Evolutionary conservation across 805 yeast genomes (phyloP), one percentile per base, ranked within the genome.

Genomic region (Hanseniaspora mollemarum): DNA sequence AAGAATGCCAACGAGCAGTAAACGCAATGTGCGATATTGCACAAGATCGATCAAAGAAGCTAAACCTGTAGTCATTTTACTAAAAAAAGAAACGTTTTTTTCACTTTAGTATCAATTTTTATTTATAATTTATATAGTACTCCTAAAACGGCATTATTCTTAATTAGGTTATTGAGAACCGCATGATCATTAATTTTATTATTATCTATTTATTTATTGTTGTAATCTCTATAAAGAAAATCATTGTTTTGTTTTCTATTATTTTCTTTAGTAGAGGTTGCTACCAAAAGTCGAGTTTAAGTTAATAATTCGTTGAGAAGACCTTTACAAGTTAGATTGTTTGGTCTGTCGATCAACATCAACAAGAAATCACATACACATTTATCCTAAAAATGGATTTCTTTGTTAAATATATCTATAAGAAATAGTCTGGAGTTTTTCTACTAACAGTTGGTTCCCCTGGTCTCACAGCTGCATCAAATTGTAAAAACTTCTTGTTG

Each of bases 361-460:
- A n/a, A n/a, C n/a, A n/a, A n/a, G n/a, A n/a, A n/a, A n/a, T n/a
- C n/a, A n/a, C n/a, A n/a, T n/a, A n/a, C n/a, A n/a, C n/a, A n/a
- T n/a, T n/a, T n/a, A n/a, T n/a, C n/a, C n/a, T n/a, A n/a, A n/a
- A n/a, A n/a, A n/a, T n/a, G n/a, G n/a, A n/a, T n/a, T n/a, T n/a
- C n/a, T n/a, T n/a, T n/a, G n/a, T 32, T n/a, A 28, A 8, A 28
- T 26, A 45, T 36, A 29, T 51, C 74, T 71, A 85, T 67, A 87
- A 76, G 76, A 90, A 90, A 68, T 90, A 90, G 69, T 90, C 97
- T 13, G 98, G 97, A 9, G 96, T 88, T 67, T 90, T 87, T 68
- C 97, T 80, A 40, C 94, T 85, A 36, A 88, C 97, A 9, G 95
- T 85, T 53, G 98, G 97, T 71, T 90, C 98, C 54, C 96, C 96